phyloP scores from a whole-genome alignment of 2,329 filamentous ascomycete species.

The Talaromyces sp. region DNA sequence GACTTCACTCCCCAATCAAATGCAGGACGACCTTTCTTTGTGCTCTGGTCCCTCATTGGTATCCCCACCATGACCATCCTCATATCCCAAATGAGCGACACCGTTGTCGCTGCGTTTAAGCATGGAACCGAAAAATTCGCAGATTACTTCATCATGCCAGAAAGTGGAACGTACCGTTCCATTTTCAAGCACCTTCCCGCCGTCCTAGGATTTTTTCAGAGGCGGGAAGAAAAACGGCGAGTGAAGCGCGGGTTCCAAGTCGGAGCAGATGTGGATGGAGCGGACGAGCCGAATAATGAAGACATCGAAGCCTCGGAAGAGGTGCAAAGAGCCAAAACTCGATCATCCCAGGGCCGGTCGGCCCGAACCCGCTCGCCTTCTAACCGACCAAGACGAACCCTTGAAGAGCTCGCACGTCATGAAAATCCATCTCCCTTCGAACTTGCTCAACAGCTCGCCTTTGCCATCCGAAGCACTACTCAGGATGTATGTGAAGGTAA shows the following conservation, averaged over 20 bases:
- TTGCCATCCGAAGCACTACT: constrained; percentile 69
- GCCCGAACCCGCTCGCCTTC: neutral
- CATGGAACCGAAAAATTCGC: constrained; percentile 62
- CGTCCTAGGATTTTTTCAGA: constrained; percentile 42
- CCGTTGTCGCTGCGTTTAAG: constrained; percentile 70
- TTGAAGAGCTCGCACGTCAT: constrained; percentile 52
- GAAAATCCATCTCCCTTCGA: constrained; percentile 57
- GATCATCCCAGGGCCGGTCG: too few species aligned
- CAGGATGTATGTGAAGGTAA: constrained; percentile 62
- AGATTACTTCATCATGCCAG: constrained; percentile 68
- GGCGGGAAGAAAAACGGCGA: constrained; percentile 48
- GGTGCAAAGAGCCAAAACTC: neutral
- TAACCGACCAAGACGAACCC: constrained; percentile 26
- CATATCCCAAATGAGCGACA: constrained; percentile 81
- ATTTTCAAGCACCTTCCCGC: constrained; percentile 52
- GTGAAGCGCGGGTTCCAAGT: constrained; percentile 52
- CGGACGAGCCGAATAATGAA: constrained; percentile 13
- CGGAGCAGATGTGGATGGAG: constrained; percentile 36
- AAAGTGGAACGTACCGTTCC: constrained; percentile 57
- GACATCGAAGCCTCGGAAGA: neutral
- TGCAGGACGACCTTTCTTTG: constrained; percentile 80
- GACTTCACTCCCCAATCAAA: constrained; percentile 77
- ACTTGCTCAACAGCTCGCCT: constrained; percentile 64
- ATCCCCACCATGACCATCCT: constrained; percentile 87
- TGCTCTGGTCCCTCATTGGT: constrained; percentile 88